Conservation (phyloP, 768 basidiomycete species). For the Mycena belliarum region DNA sequence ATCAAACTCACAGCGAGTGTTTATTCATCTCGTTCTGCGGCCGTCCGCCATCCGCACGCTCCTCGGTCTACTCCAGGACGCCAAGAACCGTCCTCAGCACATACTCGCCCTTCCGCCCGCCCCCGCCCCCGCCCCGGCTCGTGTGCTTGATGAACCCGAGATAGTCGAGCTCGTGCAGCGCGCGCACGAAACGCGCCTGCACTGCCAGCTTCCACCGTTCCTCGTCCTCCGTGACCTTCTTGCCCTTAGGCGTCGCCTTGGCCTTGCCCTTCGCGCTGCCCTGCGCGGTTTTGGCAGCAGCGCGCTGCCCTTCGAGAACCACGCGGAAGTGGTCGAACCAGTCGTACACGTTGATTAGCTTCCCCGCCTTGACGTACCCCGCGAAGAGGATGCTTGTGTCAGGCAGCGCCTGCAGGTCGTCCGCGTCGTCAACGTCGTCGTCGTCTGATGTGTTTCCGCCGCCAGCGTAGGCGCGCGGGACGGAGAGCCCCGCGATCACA, state of each 20-base stretch:
- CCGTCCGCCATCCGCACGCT: no score
- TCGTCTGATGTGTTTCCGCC: neutral
- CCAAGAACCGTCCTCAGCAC: conserved; percentile 67
- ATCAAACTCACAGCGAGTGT: no score
- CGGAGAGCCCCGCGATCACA: conserved; percentile 57
- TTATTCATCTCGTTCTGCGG: no score
- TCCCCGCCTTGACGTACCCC: conserved; percentile 77
- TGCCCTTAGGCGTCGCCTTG: neutral
- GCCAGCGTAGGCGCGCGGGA: conserved; percentile 52
- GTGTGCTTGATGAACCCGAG: conserved; percentile 82
- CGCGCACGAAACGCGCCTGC: conserved; percentile 78
- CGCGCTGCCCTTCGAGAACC: conserved; percentile 59
- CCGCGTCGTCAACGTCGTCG: conserved; percentile 22
- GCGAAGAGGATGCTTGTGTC: conserved; percentile 78
- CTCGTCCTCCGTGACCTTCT: neutral
- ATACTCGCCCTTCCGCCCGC: conserved; percentile 73
- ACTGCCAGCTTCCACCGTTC: conserved; percentile 44
- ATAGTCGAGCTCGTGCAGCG: conserved; percentile 80
- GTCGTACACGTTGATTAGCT: conserved; percentile 84
- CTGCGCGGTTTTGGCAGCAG: conserved; percentile 9
- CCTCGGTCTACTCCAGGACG: conserved; percentile 1
- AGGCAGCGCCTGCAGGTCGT: conserved; percentile 54
- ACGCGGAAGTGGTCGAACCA: conserved; percentile 81
- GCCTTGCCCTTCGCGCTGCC: neutral
- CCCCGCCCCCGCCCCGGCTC: conserved; percentile 31